phyloP scores from a whole-genome alignment of 176 grass and related monocot genomes.

The Juncus inflexus region DNA sequence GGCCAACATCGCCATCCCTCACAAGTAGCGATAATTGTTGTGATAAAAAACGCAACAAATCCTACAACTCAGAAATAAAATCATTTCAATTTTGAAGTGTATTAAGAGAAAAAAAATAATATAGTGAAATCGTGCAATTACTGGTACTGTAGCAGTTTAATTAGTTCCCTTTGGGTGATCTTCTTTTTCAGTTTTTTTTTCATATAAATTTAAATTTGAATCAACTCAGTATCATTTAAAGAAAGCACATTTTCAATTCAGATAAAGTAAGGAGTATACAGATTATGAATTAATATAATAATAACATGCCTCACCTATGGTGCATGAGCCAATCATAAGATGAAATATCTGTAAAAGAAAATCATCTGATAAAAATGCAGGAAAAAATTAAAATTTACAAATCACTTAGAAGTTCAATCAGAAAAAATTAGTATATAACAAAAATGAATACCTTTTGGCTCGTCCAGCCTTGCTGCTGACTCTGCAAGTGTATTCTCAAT shows the following conservation, averaged over 20 bases:
- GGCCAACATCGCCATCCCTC: slow-evolving; percentile 85
- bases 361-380: slow-evolving; percentile 31
- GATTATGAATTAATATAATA: slow-evolving; percentile 23
- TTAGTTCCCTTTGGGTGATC: not conserved
- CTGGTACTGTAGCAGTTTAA: not conserved
- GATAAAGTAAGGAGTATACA: slow-evolving; percentile 16
- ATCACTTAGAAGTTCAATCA: slow-evolving; percentile 28
- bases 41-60: slow-evolving; percentile 62
- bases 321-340: slow-evolving; percentile 91
- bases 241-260: slow-evolving; percentile 23
- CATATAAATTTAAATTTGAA: too few species aligned
- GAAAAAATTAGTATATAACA: slow-evolving; percentile 7
- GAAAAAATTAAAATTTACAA: slow-evolving; percentile 15
- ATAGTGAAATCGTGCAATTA: slow-evolving; percentile 7
- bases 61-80: slow-evolving; percentile 42
- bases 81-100: not conserved
- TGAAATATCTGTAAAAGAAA: slow-evolving; percentile 95
- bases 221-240: slow-evolving; percentile 12
- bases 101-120: not conserved
- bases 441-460: slow-evolving; percentile 72
- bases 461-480: slow-evolving; percentile 79
- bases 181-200: too few species aligned
- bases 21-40: slow-evolving; percentile 72
- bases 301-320: slow-evolving; percentile 61
- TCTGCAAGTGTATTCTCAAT: slow-evolving; percentile 78